Evolutionary conservation across 2,329 filamentous ascomycete genomes (phyloP), one percentile per base, ranked within the genome.

Genomic region (Talaromyces sp.): DNA sequence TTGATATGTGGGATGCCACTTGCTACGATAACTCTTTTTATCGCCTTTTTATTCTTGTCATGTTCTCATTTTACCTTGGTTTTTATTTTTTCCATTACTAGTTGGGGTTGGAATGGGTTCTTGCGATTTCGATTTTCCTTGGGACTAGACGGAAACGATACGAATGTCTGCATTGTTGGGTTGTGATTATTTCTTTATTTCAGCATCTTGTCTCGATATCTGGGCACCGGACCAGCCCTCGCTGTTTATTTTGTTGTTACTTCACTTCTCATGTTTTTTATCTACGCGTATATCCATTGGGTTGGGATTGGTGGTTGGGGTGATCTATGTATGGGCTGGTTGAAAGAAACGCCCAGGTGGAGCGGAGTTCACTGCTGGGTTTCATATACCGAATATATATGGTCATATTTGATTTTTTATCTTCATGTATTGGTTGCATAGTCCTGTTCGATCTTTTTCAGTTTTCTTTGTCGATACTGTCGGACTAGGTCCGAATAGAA

Each of bases 101-200:
- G 57, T 44, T 68, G 68, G 63, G 72, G 73, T 68, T 67, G 71
- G 72, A 70, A 70, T 68, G 71, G 72, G 68, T 70, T 67, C 70
- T 58, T 71, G 66, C 67, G 70, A 69, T 51, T 47, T 70, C 70
- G 23, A 40, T 61, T 58, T 50, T 42, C 50, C 36, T 18, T 27
- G 44, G 57, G 59, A 72, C 69, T 76, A 76, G 75, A 73, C 75
- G 75, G 75, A 74, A 76, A 76, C 73, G 75, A 76, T 75, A 76
- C 72, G 30, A 53, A 76, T 73, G 74, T 76, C 72, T 76, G 74
- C 75, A 76, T 76, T 72, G 70, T 73, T 75, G 73, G 73, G 70
- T 67, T 70, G 66, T 73, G 70, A 62, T 33, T 57, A 7, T 33
- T 56, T 55, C 2, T 30, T 44, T 30, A 44, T 71, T 73, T 72